A percentile compares a stretch with the other conserved stretches of the same genome.
Conservation (phyloP, 2,329 filamentous ascomycete species). For the Neospermospora avenae region DNA sequence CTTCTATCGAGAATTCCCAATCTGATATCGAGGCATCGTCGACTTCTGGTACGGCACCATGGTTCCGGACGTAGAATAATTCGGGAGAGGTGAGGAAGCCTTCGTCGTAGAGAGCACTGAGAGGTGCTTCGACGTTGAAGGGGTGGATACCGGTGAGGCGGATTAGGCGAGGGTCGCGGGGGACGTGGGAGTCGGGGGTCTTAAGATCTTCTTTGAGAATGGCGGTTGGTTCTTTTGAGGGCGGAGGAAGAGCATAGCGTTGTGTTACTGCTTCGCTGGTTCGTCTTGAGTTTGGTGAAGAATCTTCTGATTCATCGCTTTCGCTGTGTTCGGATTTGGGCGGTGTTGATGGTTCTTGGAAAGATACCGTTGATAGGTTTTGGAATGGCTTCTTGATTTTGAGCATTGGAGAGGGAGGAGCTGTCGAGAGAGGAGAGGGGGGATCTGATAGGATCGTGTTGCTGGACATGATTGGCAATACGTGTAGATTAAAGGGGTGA, state of each 20-base stretch:
- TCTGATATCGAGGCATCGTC: slow-evolving; percentile 67
- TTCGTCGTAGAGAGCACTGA: slow-evolving; percentile 72
- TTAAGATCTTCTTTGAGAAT: slow-evolving; percentile 74
- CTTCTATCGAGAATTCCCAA: slow-evolving; percentile 83
- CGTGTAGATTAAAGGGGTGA: not conserved
- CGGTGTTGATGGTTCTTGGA: slow-evolving; percentile 30
- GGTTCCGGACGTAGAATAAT: slow-evolving; percentile 88
- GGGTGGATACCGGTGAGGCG: slow-evolving; percentile 85
- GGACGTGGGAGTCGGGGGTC: slow-evolving; percentile 80
- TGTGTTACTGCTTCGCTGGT: slow-evolving; percentile 16
- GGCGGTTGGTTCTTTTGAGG: slow-evolving; percentile 50
- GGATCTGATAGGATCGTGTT: not conserved
- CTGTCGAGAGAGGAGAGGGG: not conserved
- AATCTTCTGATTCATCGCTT: slow-evolving; percentile 24
- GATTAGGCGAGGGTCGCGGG: slow-evolving; percentile 76
- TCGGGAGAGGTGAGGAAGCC: slow-evolving; percentile 86
- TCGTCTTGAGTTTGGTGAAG: slow-evolving; percentile 19
- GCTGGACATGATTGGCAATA: slow-evolving; percentile 9
- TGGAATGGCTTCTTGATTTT: slow-evolving; percentile 10
- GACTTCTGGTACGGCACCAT: slow-evolving; percentile 77
- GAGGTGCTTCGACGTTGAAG: slow-evolving; percentile 84
- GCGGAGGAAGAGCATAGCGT: slow-evolving; percentile 61
- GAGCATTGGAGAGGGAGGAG: slow-evolving; percentile 4
- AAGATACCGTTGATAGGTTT: slow-evolving; percentile 11
- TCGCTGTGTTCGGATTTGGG: slow-evolving; percentile 30